Conservation (phyloP, 169 alveolate species). For the Eimeria maxima region DNA sequence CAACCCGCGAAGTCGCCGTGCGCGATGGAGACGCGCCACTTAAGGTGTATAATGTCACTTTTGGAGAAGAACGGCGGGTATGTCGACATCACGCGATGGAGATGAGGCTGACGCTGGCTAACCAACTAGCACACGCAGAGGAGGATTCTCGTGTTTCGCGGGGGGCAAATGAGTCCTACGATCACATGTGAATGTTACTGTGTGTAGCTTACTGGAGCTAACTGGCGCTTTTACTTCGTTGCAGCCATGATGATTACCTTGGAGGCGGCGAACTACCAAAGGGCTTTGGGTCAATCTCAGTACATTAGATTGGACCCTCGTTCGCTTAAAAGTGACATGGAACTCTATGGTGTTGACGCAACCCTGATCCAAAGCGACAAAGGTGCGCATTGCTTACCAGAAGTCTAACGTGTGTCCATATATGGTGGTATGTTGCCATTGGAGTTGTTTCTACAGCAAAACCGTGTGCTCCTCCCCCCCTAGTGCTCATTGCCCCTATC, state of each 20-base stretch:
- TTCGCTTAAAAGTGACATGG: conserved; percentile 40
- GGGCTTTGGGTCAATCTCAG: conserved; percentile 68
- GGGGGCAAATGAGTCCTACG: not conserved
- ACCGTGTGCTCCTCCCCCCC: too few relatives aligned
- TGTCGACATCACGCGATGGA: not conserved
- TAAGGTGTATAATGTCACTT: conserved; percentile 54
- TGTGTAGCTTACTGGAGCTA: conserved; percentile 51
- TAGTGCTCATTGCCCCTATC: not conserved
- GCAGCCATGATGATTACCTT: conserved; percentile 76
- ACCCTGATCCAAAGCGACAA: conserved; percentile 67
- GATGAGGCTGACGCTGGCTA: not conserved
- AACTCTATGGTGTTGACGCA: conserved; percentile 63
- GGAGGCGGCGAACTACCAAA: conserved; percentile 71
- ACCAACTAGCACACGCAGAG: not conserved
- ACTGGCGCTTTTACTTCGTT: conserved; percentile 67
- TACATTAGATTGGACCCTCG: conserved; percentile 61
- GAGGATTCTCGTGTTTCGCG: not conserved
- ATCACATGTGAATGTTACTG: not conserved
- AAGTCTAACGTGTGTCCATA: not conserved
- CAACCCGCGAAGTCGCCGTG: conserved; percentile 57
- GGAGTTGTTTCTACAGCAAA: not conserved
- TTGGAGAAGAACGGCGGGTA: conserved; percentile 62
- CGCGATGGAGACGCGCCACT: conserved; percentile 67
- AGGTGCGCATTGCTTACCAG: not conserved
- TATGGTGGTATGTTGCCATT: not conserved